Evolutionary conservation across 2,329 filamentous ascomycete species (phyloP).

Genomic region (Dryadomyces quercus-mongolicae): DNA sequence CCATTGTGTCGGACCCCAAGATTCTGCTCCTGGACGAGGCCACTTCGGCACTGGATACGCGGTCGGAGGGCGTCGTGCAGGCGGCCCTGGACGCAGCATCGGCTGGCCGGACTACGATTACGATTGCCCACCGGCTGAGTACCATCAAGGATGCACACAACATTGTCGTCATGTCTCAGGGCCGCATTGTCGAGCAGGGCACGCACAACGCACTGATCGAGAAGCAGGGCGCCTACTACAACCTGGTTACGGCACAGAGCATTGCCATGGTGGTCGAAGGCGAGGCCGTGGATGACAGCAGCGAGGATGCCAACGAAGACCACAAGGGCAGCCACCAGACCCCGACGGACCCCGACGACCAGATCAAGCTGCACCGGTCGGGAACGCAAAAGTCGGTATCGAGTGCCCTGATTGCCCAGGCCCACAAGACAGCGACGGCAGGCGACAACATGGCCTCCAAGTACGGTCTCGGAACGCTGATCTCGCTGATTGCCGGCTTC

Average conservation of each 20-base stretch:
- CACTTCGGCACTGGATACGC: conserved; percentile 85
- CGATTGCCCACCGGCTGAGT: conserved; percentile 88
- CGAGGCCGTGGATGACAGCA: conserved; percentile 36
- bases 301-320: conserved; percentile 37
- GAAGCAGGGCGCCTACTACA: conserved; percentile 61
- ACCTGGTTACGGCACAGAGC: conserved; percentile 78
- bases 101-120: conserved; percentile 82
- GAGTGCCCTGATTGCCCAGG: conserved; percentile 49
- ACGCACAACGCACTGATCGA: conserved; percentile 71
- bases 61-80: conserved; percentile 89
- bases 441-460: conserved; percentile 24
- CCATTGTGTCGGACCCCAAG: conserved; percentile 82
- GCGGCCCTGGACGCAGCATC: conserved; percentile 80
- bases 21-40: conserved; percentile 90
- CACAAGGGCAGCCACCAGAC: conserved; percentile 21
- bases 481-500: conserved; percentile 70
- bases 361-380: conserved; percentile 44
- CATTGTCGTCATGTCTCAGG: conserved; percentile 83
- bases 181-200: conserved; percentile 84
- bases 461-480: conserved; percentile 62
- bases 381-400: conserved; percentile 50
- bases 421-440: not conserved
- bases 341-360: conserved; percentile 45
- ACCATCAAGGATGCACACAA: conserved; percentile 93
- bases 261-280: conserved; percentile 48